phyloP scores from a whole-genome alignment of 306 rosid species.

The Quercus ilex region DNA sequence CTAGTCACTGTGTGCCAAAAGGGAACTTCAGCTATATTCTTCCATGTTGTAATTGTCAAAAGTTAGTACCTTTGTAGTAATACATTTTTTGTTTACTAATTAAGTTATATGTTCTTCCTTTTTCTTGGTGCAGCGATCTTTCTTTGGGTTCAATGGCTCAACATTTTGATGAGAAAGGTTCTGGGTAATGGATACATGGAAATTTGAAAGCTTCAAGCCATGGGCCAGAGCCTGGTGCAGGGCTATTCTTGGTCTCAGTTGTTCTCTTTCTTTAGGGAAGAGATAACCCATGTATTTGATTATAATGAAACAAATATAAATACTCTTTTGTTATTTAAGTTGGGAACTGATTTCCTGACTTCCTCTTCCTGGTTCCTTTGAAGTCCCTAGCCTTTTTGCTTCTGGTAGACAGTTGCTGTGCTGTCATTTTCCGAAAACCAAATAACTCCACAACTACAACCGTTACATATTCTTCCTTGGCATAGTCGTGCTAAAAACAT shows the following conservation, averaged over 20 bases:
- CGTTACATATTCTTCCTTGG: too few relatives aligned
- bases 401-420: background rate
- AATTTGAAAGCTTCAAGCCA: background rate
- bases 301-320: conserved; percentile 18
- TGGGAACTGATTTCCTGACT: conserved; percentile 1
- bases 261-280: conserved; percentile 9
- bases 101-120: conserved; percentile 2
- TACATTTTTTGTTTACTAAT: conserved; percentile 8
- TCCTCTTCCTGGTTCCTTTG: background rate
- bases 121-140: conserved; percentile 65
- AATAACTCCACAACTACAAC: too few relatives aligned
- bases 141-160: conserved; percentile 85
- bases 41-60: background rate
- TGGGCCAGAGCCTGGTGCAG: conserved; percentile 1
- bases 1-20: background rate
- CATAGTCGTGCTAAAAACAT: too few relatives aligned
- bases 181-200: conserved; percentile 1
- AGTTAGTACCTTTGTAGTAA: background rate
- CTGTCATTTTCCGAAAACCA: background rate
- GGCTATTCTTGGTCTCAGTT: background rate
- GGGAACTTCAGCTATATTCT: conserved; percentile 1
- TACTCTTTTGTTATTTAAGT: conserved; percentile 8
- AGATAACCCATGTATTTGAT: conserved; percentile 10
- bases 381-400: conserved; percentile 8
- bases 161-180: conserved; percentile 55